These are phyloP conservation scores for Phytophthora litchii DNA, from an alignment of 352 stramenopile genomes.

Conservation along the genomic window DNA sequence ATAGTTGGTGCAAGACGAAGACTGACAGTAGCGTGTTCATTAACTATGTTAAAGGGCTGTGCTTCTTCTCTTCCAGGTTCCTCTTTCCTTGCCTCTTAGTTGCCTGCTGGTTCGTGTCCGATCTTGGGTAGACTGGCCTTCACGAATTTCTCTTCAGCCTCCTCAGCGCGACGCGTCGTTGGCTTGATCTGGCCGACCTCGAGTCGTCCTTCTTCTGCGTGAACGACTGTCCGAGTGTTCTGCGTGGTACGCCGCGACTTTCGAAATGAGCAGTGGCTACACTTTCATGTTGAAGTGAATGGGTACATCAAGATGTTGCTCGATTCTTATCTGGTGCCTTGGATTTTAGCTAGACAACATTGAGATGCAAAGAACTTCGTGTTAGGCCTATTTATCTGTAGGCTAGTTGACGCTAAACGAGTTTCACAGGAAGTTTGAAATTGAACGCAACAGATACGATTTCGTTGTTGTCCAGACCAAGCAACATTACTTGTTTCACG, in stretches of 20 bases:
- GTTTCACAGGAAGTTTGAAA: too few species aligned
- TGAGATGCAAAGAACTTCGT: too few species aligned
- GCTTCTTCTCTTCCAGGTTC: neutral
- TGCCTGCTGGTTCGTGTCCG: neutral
- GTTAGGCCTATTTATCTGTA: too few species aligned
- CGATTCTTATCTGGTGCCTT: neutral
- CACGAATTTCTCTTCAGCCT: conserved; percentile 25
- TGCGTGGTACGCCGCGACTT: conserved; percentile 22
- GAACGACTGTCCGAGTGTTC: conserved; percentile 1
- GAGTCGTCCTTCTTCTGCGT: conserved; percentile 20
- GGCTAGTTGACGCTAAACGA: too few species aligned
- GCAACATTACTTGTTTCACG: too few species aligned
- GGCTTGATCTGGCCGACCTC: conserved; percentile 20
- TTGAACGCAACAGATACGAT: too few species aligned
- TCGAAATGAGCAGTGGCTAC: conserved; percentile 21
- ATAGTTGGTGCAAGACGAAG: too few species aligned
- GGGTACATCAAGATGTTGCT: conserved; percentile 4
- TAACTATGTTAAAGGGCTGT: neutral
- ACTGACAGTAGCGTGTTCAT: too few species aligned
- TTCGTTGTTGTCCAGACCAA: too few species aligned
- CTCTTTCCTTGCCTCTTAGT: neutral
- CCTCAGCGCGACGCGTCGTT: conserved; percentile 14
- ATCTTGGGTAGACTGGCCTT: conserved; percentile 21
- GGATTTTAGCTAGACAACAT: too few species aligned
- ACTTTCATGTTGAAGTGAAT: conserved; percentile 15